Evolutionary conservation across 495 filamentous ascomycete species (phyloP).

Genomic region (Massariosphaeria phaeospora): DNA sequence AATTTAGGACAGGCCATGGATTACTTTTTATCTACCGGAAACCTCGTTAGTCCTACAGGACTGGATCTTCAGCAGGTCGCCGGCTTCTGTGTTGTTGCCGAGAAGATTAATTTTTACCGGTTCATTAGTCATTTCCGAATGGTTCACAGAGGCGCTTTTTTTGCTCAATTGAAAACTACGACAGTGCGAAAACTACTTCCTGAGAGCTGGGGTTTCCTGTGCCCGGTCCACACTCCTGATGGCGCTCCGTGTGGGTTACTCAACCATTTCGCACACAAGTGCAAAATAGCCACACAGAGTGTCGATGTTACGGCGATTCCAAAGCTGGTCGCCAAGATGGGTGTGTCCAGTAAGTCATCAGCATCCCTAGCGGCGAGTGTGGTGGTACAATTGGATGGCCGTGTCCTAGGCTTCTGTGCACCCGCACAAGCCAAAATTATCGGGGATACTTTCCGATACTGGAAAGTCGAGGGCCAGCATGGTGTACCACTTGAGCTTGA

Average conservation of each 20-base stretch:
- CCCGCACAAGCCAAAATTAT: conserved; percentile 73
- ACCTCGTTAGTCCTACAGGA: conserved; percentile 82
- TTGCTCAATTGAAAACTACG: conserved; percentile 94
- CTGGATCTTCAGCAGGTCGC: conserved; percentile 91
- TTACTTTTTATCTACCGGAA: conserved; percentile 95
- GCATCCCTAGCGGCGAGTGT: conserved; percentile 74
- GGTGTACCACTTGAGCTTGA: conserved; percentile 79
- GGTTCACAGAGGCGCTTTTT: conserved; percentile 98
- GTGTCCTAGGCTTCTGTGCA: conserved; percentile 82
- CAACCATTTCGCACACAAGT: conserved; percentile 95
- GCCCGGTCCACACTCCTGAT: conserved; percentile 96
- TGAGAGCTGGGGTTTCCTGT: conserved; percentile 96
- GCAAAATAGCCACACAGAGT: conserved; percentile 70
- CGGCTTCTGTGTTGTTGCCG: conserved; percentile 92
- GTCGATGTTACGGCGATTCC: conserved; percentile 70
- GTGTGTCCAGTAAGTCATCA: conserved; percentile 65
- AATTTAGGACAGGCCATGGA: conserved; percentile 81
- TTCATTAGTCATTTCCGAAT: conserved; percentile 99
- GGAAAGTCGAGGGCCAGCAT: conserved; percentile 93
- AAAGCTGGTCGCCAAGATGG: conserved; percentile 66
- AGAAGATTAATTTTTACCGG: conserved; percentile 98
- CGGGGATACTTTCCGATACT: conserved; percentile 77
- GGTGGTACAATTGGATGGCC: conserved; percentile 82
- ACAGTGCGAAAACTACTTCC: conserved; percentile 92
- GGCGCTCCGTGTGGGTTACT: conserved; percentile 89